Evolutionary conservation across 495 filamentous ascomycete genomes (phyloP), one percentile per base, ranked within the genome.

Genomic region (Penicillium antarcticum): DNA sequence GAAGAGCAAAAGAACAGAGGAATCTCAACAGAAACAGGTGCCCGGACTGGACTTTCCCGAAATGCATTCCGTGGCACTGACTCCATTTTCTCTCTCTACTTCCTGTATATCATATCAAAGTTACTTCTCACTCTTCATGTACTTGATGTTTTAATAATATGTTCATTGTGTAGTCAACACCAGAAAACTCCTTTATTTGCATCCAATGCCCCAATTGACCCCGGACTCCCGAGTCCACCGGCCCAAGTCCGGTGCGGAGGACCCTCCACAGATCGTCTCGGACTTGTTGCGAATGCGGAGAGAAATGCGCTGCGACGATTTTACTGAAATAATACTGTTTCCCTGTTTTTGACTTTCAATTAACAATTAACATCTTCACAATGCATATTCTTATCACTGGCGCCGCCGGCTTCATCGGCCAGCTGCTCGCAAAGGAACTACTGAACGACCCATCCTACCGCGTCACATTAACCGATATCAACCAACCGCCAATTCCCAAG

Each of bases 361-460:
- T n/a, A n/a, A n/a, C 12, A 31, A 9, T 29, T 29, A 10, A 46
- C 17, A 19, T 40, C 14, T 0, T 19, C 17, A 58, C 23, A 38
- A 82, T 83, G 72, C 77, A 80, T 50, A 78, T 87, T 60, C 80
- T 87, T 68, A 81, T 87, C 63, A 87, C 84, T 45, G 85, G 85
- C 54, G 85, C 80, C 14, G 82, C 79, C 48, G 85, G 85, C 5
- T 84, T 87, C 60, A 78, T 88, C 68, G 85, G 85, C 53, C 81
- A 86, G 55, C 71, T 83, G 29, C 75, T 88, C 48, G 81, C 82
- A 8, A 61, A 70, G 53, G 80, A 79, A 41, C 78, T 88, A 8
- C 75, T 88, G 26, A 69, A 78, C 46, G 72, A 82, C 48, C 71
- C 81, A 19, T 50, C 66, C 6, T 76, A 85, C 65, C 71, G 69